These are phyloP conservation scores for Pseudogymnoascus destructans DNA, from an alignment of 2,329 filamentous ascomycete genomes.

Conservation along the genomic window DNA sequence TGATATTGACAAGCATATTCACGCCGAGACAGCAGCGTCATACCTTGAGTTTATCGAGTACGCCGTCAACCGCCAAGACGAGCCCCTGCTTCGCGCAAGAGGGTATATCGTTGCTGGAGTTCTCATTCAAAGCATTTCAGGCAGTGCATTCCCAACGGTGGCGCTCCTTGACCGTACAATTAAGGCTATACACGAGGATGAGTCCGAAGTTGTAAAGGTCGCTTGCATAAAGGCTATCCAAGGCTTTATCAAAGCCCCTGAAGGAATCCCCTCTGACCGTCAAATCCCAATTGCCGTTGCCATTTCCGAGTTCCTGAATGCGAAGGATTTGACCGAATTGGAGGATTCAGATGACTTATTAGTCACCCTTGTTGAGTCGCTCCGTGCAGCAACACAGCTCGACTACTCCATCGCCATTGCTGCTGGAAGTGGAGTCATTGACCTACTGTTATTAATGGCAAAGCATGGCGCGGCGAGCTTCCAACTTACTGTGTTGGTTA, in stretches of 20 bases:
- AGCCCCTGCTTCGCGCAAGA: constrained; percentile 70
- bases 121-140: constrained; percentile 55
- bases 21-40: constrained; percentile 52
- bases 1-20: constrained; percentile 61
- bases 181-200: constrained; percentile 59
- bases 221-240: constrained; percentile 82
- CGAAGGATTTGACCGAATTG: constrained; percentile 70
- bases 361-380: constrained; percentile 75
- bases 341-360: constrained; percentile 85
- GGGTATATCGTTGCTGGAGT: constrained; percentile 78
- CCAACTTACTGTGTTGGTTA: constrained; percentile 76
- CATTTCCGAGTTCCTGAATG: constrained; percentile 59
- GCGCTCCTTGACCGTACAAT: constrained; percentile 61
- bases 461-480: constrained; percentile 83
- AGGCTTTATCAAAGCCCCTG: constrained; percentile 40
- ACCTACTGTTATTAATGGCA: constrained; percentile 76
- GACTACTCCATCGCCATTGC: constrained; percentile 64
- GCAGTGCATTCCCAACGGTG: constrained; percentile 41
- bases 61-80: constrained; percentile 53
- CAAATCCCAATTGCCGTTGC: constrained; percentile 50
- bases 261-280: constrained; percentile 37
- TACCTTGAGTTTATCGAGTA: constrained; percentile 73
- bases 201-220: constrained; percentile 81
- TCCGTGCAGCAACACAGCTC: constrained; percentile 70
- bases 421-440: constrained; percentile 58